Evolutionary conservation across 2,329 filamentous ascomycete genomes (phyloP), one percentile per base, ranked within the genome.

Genomic region (Exophiala oligosperma): DNA sequence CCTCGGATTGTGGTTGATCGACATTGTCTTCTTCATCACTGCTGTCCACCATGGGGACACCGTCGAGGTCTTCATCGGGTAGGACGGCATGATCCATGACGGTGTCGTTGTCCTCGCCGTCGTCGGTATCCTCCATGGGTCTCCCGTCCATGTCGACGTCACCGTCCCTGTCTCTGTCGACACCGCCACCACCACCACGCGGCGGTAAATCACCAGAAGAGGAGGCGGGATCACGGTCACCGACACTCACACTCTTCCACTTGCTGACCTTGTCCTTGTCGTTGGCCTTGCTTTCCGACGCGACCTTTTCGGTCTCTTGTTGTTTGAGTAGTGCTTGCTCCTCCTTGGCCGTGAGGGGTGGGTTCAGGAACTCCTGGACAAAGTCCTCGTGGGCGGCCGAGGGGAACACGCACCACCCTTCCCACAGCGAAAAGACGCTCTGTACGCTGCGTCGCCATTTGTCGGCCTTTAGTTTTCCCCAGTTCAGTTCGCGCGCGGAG

Each of bases 401-500:
- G 1, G 89, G 86, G 65, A 96, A 96, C 1, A 84, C 81, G 66
- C 78, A 83, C 79, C 81, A 83, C 9, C 78, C 77, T 71, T 85
- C 82, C 83, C 90, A 94, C 37, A 91, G 76, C 48, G 82, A 81
- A 7, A 94, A 76, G 1, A 94, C 79, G 4, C 85, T 79, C 2
- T 82, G 81, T 40, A 94, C 80, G 67, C 88, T 91, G 50, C 90
- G 83, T 72, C 89, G 90, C 89, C 90, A 94, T 73, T 93, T 92
- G 62, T 94, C 90, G 2, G 87, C 87, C 21, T 90, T 87, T 61
- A 96, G 76, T 1, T 90, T 84, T 8, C 92, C 92, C 91, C 92
- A 96, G 46, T 81, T 80, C 23, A 89, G 76, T 54, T 84, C 85
- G 66, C 88, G 86, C 6, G 91, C 85, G 59, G 95, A 81, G 55